These are phyloP conservation scores for Leucocoprinus sp. DNA, from an alignment of 768 basidiomycete species.

Conservation along the genomic window DNA sequence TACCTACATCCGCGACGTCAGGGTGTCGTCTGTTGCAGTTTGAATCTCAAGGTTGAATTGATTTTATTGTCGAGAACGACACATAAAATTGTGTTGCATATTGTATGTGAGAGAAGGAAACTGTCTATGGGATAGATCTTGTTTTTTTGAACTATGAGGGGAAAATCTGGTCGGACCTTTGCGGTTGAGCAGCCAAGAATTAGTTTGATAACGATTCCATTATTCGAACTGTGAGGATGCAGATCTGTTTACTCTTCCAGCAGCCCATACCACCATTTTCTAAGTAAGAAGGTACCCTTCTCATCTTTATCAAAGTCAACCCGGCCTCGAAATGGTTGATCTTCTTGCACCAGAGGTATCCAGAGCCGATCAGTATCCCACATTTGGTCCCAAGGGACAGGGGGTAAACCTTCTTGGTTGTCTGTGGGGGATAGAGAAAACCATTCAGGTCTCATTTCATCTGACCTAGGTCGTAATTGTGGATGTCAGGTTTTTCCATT, in stretches of 20 bases:
- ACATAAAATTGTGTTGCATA: constrained; percentile 41
- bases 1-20: constrained; percentile 51
- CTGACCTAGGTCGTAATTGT: constrained; percentile 40
- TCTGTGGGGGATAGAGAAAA: constrained; percentile 33
- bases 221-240: not conserved
- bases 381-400: constrained; percentile 55
- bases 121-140: not conserved
- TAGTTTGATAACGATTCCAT: not conserved
- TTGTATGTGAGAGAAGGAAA: constrained; percentile 16
- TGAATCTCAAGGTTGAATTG: no score
- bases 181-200: constrained; percentile 17
- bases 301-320: constrained; percentile 33
- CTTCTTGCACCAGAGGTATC: constrained; percentile 52
- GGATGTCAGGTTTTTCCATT: not conserved
- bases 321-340: constrained; percentile 33
- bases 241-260: not conserved
- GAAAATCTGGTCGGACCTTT: constrained; percentile 24
- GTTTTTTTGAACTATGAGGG: constrained; percentile 2
- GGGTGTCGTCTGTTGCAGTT: no score
- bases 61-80: no score
- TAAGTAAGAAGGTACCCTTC: constrained; percentile 13
- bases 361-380: constrained; percentile 60
- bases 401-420: constrained; percentile 6
- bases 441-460: constrained; percentile 87
- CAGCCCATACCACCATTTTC: constrained; percentile 38